These are phyloP conservation scores for slime mould (Dictyostelium discoideum) DNA, from an alignment of 78 protist genomes.

Conservation along the genomic window DNA sequence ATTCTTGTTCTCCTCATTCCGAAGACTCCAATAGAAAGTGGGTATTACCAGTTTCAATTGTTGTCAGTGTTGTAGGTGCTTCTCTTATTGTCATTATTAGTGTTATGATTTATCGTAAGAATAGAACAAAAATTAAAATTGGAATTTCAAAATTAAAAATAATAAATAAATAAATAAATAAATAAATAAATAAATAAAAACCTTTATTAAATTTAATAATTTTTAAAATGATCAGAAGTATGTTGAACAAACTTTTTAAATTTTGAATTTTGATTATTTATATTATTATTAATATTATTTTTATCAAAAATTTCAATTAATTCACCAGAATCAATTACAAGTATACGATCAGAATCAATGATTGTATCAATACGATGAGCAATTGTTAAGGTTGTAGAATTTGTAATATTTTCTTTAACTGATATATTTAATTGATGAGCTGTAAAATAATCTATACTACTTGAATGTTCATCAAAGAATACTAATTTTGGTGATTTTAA, in stretches of 20 bases:
- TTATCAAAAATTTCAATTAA: conserved; percentile 58
- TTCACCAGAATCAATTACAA: conserved; percentile 64
- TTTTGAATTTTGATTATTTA: background rate
- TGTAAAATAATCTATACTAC: conserved; percentile 91
- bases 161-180: too few relatives aligned
- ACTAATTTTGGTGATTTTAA: conserved; percentile 82
- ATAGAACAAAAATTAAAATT: too few relatives aligned
- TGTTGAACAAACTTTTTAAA: background rate
- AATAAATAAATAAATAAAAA: too few relatives aligned
- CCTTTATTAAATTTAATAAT: background rate
- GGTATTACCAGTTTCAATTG: too few relatives aligned
- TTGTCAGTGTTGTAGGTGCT: too few relatives aligned
- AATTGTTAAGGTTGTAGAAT: conserved; percentile 92
- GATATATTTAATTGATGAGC: conserved; percentile 80
- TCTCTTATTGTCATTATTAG: too few relatives aligned
- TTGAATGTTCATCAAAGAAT: conserved; percentile 97
- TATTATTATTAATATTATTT: conserved; percentile 1
- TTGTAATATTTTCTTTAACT: conserved; percentile 59
- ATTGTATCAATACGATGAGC: conserved; percentile 96
- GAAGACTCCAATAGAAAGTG: too few relatives aligned
- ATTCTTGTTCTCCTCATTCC: too few relatives aligned
- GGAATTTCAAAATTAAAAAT: too few relatives aligned
- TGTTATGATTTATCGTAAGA: too few relatives aligned
- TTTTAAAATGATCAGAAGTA: background rate
- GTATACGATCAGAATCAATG: conserved; percentile 87